phyloP scores from a whole-genome alignment of 2,329 filamentous ascomycete genomes.

The Penicillium sp. region DNA sequence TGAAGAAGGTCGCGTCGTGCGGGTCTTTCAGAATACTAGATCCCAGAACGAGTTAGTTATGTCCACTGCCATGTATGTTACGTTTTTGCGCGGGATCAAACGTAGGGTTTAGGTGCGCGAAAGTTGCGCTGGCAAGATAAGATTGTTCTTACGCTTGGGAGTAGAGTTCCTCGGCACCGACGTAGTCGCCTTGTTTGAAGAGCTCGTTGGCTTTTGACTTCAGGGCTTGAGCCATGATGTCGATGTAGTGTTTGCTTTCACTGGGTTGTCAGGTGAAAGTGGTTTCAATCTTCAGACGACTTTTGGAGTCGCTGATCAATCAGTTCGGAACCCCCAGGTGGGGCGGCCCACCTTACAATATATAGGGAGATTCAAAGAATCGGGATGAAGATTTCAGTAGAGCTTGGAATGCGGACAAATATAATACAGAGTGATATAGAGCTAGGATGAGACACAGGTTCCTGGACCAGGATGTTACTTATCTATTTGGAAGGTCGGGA shows the following conservation, averaged over 20 bases:
- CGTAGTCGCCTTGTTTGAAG: constrained; percentile 47
- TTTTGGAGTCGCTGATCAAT: constrained; percentile 18
- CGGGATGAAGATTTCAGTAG: not conserved
- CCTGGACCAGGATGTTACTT: not conserved
- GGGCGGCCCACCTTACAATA: constrained; percentile 17
- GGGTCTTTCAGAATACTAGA: constrained; percentile 75
- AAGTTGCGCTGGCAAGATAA: not conserved
- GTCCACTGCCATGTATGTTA: not conserved
- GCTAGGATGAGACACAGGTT: too few species aligned
- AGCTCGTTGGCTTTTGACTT: constrained; percentile 48
- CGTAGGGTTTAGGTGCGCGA: not conserved
- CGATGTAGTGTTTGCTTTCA: not conserved
- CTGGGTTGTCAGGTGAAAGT: not conserved
- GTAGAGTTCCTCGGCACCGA: constrained; percentile 48
- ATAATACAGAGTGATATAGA: not conserved
- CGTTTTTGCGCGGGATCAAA: too few species aligned
- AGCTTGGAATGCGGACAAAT: not conserved
- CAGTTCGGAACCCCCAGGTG: constrained; percentile 16
- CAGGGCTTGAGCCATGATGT: constrained; percentile 38
- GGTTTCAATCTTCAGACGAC: not conserved
- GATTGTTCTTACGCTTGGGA: constrained; percentile 44
- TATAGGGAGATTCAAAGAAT: not conserved
- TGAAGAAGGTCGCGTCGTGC: constrained; percentile 76
- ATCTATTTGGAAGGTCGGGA: not conserved
- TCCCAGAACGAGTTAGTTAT: not conserved